Evolutionary conservation across 495 filamentous ascomycete genomes (phyloP), one percentile per base, ranked within the genome.

Genomic region (Aeminium ludgeri): DNA sequence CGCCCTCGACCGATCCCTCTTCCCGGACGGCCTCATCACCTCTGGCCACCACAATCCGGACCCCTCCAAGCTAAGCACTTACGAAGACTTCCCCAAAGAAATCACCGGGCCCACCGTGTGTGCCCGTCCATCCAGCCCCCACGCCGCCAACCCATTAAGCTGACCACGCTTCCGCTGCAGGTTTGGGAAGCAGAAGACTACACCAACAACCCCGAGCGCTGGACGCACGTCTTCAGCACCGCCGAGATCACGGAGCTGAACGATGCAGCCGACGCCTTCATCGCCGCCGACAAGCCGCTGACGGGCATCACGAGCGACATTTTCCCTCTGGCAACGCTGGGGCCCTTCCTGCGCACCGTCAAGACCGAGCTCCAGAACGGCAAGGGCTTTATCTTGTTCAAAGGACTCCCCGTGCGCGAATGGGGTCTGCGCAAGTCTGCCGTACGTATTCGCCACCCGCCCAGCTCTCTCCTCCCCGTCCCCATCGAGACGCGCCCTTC

Each of bases 381-480:
- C 42, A 86, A 83, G 54, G 85, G 85, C 3, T 92, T 93, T 60
- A 78, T 83, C 46, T 65, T 91, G n/a, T 86, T 89, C 60, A 86
- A 86, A 59, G 74, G 76, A 20, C 72, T 92, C 46, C 85, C 84
- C 6, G 78, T 82, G 10, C 46, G 66, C 38, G 59, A 71, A 57
- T 93, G 85, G 85, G 71, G 76, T n/a, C 67, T 72, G 38, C 67
- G 72, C 45, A 93, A 89, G 60, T 80, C 74, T 10, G 84, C 85
- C 17, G 73, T 39, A 16, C 28, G 36, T 37, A 8, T 19, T 23
- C 19, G n/a, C n/a, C n/a, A n/a, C n/a, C n/a, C n/a, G n/a, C n/a
- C n/a, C n/a, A n/a, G n/a, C n/a, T n/a, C n/a, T n/a, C n/a, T n/a
- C n/a, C n/a, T n/a, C n/a, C n/a, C n/a, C n/a, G n/a, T n/a, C n/a